Base-by-base conservation (phyloP, 148 eudicot genomes). In the Dysphania ambrosioides region DNA sequence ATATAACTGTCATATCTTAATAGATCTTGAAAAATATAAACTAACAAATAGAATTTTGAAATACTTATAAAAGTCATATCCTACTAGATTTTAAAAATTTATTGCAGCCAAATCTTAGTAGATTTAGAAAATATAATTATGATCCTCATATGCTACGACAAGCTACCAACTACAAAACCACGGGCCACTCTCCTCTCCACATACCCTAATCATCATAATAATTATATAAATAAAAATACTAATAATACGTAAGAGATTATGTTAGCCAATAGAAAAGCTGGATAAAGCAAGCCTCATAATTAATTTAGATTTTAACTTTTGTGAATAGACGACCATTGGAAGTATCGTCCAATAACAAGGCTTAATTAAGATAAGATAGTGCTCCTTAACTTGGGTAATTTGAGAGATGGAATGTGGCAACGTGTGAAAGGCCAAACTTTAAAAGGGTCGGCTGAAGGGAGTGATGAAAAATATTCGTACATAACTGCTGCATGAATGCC, bases 361-460 rank as follows among this genome's bases (percentile, higher is more conserved):
- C 58, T 19, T n/a, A 0, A 53, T 53, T 53, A 53, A 53, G 58
- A 53, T 53, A 53, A 53, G 58, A 53, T 53, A 53, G 58, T 53
- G 58, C 8, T 53, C 1, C 1, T 53, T 19, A 53, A 21, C 58
- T 53, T 53, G 47, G 42, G 10, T 26, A 68, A 42, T n/a, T n/a
- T n/a, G 56, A 23, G 19, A 32, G 15, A 70, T 6, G 68, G 10
- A 34, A n/a, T 1, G 74, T 71, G 74, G 30, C 74, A 55, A 32
- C 23, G 21, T 71, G 61, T 49, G 60, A 18, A 70, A 29, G 40
- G 24, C 6, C 34, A 11, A 41, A 26, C 34, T 49, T 71, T 55
- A 5, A 32, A 31, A 71, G 56, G 74, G 62, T 53, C 63, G 63
- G 74, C 42, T 56, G 44, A 53, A 53, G 40, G 0, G 74, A 10